These are phyloP conservation scores for Stephanodiscus triporus DNA, from an alignment of 108 stramenopile genomes.

Conservation along the genomic window DNA sequence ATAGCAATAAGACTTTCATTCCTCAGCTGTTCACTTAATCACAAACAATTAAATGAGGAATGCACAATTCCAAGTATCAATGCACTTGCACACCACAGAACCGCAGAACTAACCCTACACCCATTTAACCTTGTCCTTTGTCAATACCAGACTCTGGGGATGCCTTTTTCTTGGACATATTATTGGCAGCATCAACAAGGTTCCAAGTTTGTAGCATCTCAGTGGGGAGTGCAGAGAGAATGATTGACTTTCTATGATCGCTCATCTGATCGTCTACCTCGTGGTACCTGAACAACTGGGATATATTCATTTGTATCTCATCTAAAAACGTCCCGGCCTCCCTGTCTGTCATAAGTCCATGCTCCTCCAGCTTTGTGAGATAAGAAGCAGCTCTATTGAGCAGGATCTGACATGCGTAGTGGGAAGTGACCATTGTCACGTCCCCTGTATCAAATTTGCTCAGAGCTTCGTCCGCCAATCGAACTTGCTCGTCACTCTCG, in stretches of 20 bases:
- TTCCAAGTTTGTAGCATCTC: background rate
- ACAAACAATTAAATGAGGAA: background rate
- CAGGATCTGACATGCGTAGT: constrained; percentile 73
- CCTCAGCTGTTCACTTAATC: too few relatives aligned
- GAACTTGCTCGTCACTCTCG: constrained; percentile 54
- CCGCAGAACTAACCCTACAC: too few relatives aligned
- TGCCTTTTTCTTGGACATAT: background rate
- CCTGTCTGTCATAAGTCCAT: constrained; percentile 62
- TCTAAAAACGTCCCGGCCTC: constrained; percentile 68
- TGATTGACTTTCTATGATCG: constrained; percentile 1
- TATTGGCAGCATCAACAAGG: too few relatives aligned
- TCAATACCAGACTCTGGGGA: too few relatives aligned
- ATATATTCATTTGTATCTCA: constrained; percentile 42
- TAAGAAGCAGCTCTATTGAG: constrained; percentile 51
- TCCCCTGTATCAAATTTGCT: constrained; percentile 35
- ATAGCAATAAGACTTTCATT: too few relatives aligned
- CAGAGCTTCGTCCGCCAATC: constrained; percentile 47
- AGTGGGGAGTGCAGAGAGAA: too few relatives aligned
- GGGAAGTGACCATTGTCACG: constrained; percentile 52
- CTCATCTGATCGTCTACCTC: constrained; percentile 20
- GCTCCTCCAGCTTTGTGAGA: constrained; percentile 43
- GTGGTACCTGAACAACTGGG: constrained; percentile 5
- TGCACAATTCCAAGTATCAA: too few relatives aligned
- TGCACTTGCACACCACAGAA: too few relatives aligned
- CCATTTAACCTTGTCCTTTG: too few relatives aligned